phyloP scores from a whole-genome alignment of 2,329 filamentous ascomycete species.

The Penicillium sp. region DNA sequence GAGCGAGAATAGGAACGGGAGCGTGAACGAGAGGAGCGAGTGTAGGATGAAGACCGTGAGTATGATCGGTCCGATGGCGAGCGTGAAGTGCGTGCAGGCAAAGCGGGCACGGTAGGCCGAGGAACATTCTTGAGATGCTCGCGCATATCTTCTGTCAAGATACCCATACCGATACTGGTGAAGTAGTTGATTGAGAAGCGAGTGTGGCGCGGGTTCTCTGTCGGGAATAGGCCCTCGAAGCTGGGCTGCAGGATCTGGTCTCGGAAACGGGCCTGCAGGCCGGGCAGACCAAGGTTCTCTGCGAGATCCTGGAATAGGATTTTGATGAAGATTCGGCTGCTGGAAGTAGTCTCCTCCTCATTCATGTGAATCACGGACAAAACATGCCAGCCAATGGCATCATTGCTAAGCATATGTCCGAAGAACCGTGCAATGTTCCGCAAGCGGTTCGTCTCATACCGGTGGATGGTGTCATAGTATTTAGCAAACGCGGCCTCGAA shows the following conservation, averaged over 20 bases:
- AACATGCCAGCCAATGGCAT: conserved; percentile 91
- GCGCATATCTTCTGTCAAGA: conserved; percentile 91
- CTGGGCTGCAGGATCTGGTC: conserved; percentile 77
- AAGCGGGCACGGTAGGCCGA: conserved; percentile 74
- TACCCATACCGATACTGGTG: conserved; percentile 95
- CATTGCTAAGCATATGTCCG: conserved; percentile 82
- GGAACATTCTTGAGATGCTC: conserved; percentile 87
- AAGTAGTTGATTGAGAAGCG: conserved; percentile 99
- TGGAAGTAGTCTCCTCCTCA: conserved; percentile 95
- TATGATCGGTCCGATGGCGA: conserved; percentile 68
- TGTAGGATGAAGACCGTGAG: conserved; percentile 60
- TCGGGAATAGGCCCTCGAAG: conserved; percentile 85
- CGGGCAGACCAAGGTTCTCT: conserved; percentile 81
- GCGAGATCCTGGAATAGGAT: conserved; percentile 92
- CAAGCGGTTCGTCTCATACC: conserved; percentile 92
- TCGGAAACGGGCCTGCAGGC: conserved; percentile 72
- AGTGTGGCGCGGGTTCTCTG: conserved; percentile 83
- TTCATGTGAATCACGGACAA: conserved; percentile 84
- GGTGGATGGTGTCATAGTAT: conserved; percentile 97
- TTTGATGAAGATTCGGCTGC: conserved; percentile 97
- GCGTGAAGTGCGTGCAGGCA: conserved; percentile 65
- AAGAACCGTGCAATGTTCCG: conserved; percentile 96
- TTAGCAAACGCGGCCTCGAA: conserved; percentile 89
- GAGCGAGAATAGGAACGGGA: conserved; percentile 49
- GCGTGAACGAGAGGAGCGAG: conserved; percentile 34